Evolutionary conservation across 176 grass and related monocot genomes (phyloP).

Genomic region (Ensete ventricosum): DNA sequence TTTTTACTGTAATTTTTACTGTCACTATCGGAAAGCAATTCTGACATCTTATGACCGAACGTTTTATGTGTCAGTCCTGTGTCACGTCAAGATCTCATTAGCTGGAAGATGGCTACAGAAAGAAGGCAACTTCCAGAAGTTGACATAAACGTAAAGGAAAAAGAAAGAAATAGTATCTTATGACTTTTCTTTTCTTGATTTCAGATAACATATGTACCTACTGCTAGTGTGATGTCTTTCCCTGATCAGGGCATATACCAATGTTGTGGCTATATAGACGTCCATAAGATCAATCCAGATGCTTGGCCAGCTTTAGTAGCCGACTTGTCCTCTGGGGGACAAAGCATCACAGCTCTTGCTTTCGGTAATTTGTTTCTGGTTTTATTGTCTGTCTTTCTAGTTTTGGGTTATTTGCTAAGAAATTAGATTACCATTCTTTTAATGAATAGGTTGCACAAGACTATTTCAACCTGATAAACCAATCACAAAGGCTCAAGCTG

Average conservation of each 20-base stretch:
- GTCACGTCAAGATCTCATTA: slow-evolving; percentile 92
- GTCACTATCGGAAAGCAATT: not conserved
- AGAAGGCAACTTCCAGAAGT: slow-evolving; percentile 61
- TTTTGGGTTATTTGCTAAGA: not conserved
- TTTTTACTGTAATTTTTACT: slow-evolving; percentile 1
- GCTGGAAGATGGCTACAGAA: slow-evolving; percentile 91
- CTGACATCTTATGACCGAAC: slow-evolving; percentile 6
- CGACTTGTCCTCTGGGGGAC: slow-evolving; percentile 67
- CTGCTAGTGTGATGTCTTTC: slow-evolving; percentile 7
- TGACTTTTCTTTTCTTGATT: slow-evolving; percentile 4
- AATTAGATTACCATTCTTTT: not conserved
- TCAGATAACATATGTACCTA: not conserved
- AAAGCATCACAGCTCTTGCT: slow-evolving; percentile 83
- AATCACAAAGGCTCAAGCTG: slow-evolving; percentile 84
- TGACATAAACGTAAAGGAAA: slow-evolving; percentile 64
- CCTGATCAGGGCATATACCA: slow-evolving; percentile 47
- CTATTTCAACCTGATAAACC: slow-evolving; percentile 86
- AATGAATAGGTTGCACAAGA: slow-evolving; percentile 67
- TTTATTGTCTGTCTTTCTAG: slow-evolving; percentile 9
- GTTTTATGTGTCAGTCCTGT: slow-evolving; percentile 40
- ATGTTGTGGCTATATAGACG: slow-evolving; percentile 69
- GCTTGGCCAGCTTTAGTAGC: slow-evolving; percentile 74
- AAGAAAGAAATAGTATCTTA: not conserved
- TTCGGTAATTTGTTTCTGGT: slow-evolving; percentile 53
- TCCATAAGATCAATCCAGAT: slow-evolving; percentile 81